Base-by-base conservation (phyloP, 2,329 filamentous ascomycete species). In the Mollisiaceae sp. region DNA sequence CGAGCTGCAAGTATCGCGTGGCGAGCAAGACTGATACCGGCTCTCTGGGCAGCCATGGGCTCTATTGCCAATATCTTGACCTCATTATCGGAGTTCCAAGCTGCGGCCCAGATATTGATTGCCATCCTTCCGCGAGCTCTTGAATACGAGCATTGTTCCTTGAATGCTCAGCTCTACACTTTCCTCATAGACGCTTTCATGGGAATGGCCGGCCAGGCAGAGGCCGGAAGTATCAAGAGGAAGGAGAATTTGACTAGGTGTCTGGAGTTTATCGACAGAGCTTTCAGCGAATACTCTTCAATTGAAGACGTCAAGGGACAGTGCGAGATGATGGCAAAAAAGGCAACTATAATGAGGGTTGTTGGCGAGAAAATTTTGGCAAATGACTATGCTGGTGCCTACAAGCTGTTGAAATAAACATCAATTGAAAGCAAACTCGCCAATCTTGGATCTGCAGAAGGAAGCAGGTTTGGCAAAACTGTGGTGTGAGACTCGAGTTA, bases 301-400 rank as follows among this genome's bases (percentile, higher is more conserved):
- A 78, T 88, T 14, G 83, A 87, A 69, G 86, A 90, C 76, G 75
- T 86, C 12, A 77, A 80, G 32, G 86, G 86, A 1, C 85, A 89
- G 73, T 85, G 86, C 69, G 85, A 89, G 71, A 85, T 88, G 79
- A 71, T 90, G 75, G 84, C 85, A 55, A 90, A 90, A 78, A 91
- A 90, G 76, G 85, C 86, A 11, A 84, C 84, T n/a, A 81, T 91
- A 58, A 85, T 88, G 75, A 83, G 85, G 72, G 78, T 87, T 65
- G 79, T 84, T 27, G 87, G 84, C 2, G 86, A 89, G 72, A 75
- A 79, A 43, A 78, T 80, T 36, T 71, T 86, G 69, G 83, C 83
- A n/a, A 85, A 85, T 76, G 83, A 86, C 69, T 84, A 80, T 74
- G 83, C 84, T 6, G 80, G 82, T 45, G 82, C 82, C 69, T 86